Evolutionary conservation across 176 grass and related monocot genomes (phyloP).

Genomic region (Phyllostachys edulis): DNA sequence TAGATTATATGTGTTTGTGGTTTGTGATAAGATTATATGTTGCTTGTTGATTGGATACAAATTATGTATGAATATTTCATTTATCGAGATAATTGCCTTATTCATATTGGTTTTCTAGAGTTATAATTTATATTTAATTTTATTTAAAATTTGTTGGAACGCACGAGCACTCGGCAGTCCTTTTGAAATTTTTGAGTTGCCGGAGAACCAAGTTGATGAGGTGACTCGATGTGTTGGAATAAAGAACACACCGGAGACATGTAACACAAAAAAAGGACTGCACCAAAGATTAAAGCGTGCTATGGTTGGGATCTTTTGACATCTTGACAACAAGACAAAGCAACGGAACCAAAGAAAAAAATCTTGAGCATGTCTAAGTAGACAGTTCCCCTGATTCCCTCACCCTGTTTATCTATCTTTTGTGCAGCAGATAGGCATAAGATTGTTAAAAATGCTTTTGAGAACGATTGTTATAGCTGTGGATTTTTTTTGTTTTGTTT

Average conservation of each 20-base stretch:
- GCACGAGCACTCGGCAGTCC: no score
- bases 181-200: background rate
- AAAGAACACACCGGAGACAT: background rate
- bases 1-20: no score
- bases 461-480: background rate
- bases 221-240: background rate
- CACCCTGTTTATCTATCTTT: background rate
- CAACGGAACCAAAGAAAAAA: background rate
- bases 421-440: background rate
- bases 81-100: no score
- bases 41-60: no score
- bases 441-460: background rate
- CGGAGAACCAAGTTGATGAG: background rate
- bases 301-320: background rate
- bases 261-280: background rate
- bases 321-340: background rate
- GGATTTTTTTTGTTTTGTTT: background rate
- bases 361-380: background rate
- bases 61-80: no score
- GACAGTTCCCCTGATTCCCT: constrained; percentile 34
- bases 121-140: no score
- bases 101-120: no score
- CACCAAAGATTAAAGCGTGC: background rate
- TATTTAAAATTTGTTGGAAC: no score
- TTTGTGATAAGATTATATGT: no score